These are phyloP conservation scores for Pilasporangium apinafurcum DNA, from an alignment of 352 stramenopile genomes.

Conservation along the genomic window DNA sequence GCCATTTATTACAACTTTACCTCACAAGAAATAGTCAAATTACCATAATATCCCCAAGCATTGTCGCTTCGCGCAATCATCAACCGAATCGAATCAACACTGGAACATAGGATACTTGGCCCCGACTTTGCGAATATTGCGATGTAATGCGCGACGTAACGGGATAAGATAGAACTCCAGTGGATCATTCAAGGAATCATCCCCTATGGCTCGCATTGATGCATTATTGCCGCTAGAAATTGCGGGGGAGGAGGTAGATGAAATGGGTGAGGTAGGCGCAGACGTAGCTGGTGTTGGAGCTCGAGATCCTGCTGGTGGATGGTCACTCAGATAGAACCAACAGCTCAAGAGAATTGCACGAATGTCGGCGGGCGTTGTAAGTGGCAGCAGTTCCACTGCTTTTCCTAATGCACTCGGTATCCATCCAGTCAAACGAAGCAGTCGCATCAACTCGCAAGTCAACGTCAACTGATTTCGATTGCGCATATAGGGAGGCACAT, in stretches of 20 bases:
- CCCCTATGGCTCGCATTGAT: constrained; percentile 7
- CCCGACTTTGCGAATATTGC: constrained; percentile 70
- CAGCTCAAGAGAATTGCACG: constrained; percentile 75
- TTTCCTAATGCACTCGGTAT: constrained; percentile 43
- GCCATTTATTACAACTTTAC: too few relatives aligned
- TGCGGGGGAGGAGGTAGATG: constrained; percentile 32
- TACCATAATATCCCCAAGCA: too few relatives aligned
- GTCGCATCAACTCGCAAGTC: constrained; percentile 54
- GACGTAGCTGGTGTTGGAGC: constrained; percentile 34
- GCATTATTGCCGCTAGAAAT: constrained; percentile 17
- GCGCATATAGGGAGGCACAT: constrained; percentile 78
- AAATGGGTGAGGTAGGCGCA: constrained; percentile 34
- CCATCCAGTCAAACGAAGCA: constrained; percentile 55
- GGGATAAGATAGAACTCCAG: constrained; percentile 79
- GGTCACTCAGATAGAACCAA: constrained; percentile 79
- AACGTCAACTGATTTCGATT: constrained; percentile 65
- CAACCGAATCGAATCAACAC: constrained; percentile 52
- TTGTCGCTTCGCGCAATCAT: too few relatives aligned
- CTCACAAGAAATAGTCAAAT: too few relatives aligned
- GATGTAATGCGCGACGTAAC: constrained; percentile 64
- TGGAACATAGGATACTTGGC: constrained; percentile 72
- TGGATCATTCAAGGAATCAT: constrained; percentile 22
- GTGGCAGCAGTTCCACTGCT: constrained; percentile 52
- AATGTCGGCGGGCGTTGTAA: constrained; percentile 64
- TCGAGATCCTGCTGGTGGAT: constrained; percentile 36